Base-by-base conservation (phyloP, 2,329 filamentous ascomycete genomes). In the Trichophaea hybrida region DNA sequence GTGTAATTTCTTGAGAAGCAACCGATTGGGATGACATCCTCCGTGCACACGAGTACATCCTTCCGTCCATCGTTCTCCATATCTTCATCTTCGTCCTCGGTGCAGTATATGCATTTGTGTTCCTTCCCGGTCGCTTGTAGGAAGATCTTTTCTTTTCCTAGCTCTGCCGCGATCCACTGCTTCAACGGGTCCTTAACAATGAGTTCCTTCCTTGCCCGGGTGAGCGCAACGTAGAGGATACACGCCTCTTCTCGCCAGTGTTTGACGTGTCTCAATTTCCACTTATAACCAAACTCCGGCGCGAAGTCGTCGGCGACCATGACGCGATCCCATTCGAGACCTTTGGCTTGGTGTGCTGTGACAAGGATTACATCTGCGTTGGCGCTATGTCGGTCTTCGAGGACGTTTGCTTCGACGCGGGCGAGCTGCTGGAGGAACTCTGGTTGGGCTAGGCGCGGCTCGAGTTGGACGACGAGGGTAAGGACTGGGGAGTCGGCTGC, bases 281-380 rank as follows among this genome's bases (percentile, higher is more conserved):
- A 32, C 12, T 40, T 15, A 5, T 38, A 13, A 12, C 44, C 37
- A 31, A 56, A 60, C 4, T 52, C 35, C 13, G 55, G 49, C 15
- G 50, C 17, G 49, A 64, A 62, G 15, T 67, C 62, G 8, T 65
- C 61, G 1, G 53, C 58, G 8, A 67, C 34, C 6, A 60, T 52
- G 13, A 67, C 65, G 58, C 60, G 51, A 46, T 65, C 61, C 64
- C 64, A 68, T 43, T 67, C 63, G 12, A 63, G 38, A 3, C 64
- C 64, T 46, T 68, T 66, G 2, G 62, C 52, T 46, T 66, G 65
- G 48, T 67, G 65, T 3, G 59, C 58, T 1, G 59, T 67, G 10
- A 55, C 60, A 4, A 66, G 48, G 33, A 62, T 53, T 2, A 64
- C 48, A 61, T 65, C 64, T 15, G 62, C 64, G 2, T 56, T 58